Conservation (phyloP, 1,284 basidiomycete genomes). For the Apiotrichum gamsii region DNA sequence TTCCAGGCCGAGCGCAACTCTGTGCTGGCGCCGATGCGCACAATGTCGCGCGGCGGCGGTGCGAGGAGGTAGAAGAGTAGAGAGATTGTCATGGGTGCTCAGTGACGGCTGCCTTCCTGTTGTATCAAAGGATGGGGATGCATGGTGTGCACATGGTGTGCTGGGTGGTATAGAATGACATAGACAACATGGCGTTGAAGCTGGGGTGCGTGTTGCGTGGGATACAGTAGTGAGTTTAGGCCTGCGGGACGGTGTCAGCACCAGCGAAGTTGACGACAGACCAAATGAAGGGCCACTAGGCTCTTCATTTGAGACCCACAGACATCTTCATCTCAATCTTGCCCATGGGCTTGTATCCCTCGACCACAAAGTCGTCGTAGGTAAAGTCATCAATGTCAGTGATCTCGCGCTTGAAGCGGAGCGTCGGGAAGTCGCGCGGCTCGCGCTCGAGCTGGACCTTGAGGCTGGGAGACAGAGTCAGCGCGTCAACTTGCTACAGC, state of each 20-base stretch:
- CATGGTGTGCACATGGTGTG: background rate
- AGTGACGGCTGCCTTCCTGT: too few species aligned
- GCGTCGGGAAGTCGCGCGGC: conserved; percentile 76
- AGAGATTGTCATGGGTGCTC: background rate
- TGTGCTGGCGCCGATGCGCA: conserved; percentile 17
- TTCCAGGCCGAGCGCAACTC: conserved; percentile 2
- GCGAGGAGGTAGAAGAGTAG: too few species aligned
- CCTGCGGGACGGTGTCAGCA: background rate
- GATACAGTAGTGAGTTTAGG: background rate
- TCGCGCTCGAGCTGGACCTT: conserved; percentile 70
- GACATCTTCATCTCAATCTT: conserved; percentile 98
- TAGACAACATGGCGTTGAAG: background rate
- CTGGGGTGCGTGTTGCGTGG: background rate
- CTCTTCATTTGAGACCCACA: too few species aligned
- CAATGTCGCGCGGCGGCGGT: conserved; percentile 5
- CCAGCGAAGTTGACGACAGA: too few species aligned
- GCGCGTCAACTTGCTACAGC: background rate
- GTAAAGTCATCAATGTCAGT: conserved; percentile 71
- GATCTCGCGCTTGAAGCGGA: conserved; percentile 63
- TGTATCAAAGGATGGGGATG: conserved; percentile 1
- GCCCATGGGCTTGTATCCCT: conserved; percentile 78
- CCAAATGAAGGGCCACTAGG: background rate
- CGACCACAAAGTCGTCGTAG: conserved; percentile 73
- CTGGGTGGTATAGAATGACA: background rate
- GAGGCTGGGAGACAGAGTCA: conserved; percentile 48